A percentile compares a stretch with the other conserved stretches of the same genome.
These are phyloP conservation scores for Canavalia ensiformis DNA, from an alignment of 306 rosid species.

Conservation along the genomic window DNA sequence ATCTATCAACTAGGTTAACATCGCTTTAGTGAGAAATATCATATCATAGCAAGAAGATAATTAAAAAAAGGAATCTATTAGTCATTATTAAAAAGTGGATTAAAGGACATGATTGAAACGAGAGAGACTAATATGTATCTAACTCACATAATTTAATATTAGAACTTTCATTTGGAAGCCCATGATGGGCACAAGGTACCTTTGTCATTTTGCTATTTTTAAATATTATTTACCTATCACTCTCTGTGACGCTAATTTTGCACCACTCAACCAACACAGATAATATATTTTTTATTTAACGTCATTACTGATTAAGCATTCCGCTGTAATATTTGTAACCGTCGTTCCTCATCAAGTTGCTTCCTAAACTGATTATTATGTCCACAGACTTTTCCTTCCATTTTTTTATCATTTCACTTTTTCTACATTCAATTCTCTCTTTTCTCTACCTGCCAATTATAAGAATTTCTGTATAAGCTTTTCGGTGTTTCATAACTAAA, in stretches of 20 bases:
- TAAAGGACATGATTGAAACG: conserved; percentile 11
- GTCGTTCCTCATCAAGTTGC: neutral
- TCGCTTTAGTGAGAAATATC: conserved; percentile 44
- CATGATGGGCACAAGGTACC: conserved; percentile 54
- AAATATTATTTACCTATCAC: conserved; percentile 40
- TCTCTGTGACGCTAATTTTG: conserved; percentile 38
- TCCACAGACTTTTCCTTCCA: neutral
- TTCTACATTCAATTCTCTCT: neutral
- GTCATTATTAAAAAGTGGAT: conserved; percentile 46
- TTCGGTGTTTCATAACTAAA: neutral
- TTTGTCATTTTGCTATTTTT: conserved; percentile 31
- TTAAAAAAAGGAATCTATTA: conserved; percentile 42
- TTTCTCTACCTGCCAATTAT: neutral
- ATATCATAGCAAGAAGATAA: conserved; percentile 41
- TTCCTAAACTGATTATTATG: neutral
- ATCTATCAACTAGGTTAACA: conserved; percentile 33
- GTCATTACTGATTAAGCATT: conserved; percentile 14
- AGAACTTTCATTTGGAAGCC: conserved; percentile 49
- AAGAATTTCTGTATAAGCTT: neutral
- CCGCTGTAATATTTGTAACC: neutral
- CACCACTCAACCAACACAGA: conserved; percentile 38
- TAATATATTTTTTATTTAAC: neutral
- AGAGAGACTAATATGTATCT: conserved; percentile 23
- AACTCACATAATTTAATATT: conserved; percentile 36
- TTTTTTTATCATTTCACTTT: neutral